These are phyloP conservation scores for Colletotrichum cordylinicola DNA, from an alignment of 2,329 filamentous ascomycete genomes.

Conservation along the genomic window DNA sequence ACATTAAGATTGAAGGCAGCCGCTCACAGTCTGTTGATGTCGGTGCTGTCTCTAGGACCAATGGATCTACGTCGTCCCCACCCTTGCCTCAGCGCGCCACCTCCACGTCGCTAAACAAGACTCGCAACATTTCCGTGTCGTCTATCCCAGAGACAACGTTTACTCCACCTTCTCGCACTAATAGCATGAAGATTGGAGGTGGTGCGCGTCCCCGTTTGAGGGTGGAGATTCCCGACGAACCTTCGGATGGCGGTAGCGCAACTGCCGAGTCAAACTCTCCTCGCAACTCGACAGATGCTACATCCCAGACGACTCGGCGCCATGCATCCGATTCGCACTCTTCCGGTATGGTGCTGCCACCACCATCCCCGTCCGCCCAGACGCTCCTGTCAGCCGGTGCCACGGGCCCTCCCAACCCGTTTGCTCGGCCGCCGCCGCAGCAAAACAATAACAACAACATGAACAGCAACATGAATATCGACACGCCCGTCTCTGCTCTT, in stretches of 20 bases:
- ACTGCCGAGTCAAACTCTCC: constrained; percentile 75
- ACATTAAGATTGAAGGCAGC: constrained; percentile 32
- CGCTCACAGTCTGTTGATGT: constrained; percentile 72
- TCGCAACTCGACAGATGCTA: constrained; percentile 63
- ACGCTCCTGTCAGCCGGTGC: constrained; percentile 89
- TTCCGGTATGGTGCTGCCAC: constrained; percentile 78
- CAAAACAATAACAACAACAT: constrained; percentile 63
- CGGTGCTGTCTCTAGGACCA: constrained; percentile 55
- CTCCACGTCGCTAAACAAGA: constrained; percentile 53
- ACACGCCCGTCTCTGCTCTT: constrained; percentile 88
- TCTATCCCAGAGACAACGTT: constrained; percentile 70
- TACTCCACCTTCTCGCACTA: constrained; percentile 77
- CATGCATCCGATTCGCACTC: constrained; percentile 60
- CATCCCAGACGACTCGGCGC: constrained; percentile 59
- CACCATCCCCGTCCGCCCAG: constrained; percentile 88
- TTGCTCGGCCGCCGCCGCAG: constrained; percentile 84
- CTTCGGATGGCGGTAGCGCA: constrained; percentile 76
- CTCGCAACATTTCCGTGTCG: constrained; percentile 59
- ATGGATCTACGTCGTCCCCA: constrained; percentile 59
- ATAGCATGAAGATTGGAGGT: constrained; percentile 71
- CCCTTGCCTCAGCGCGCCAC: constrained; percentile 56
- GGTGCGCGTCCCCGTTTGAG: constrained; percentile 83
- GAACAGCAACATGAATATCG: constrained; percentile 53
- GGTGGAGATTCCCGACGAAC: constrained; percentile 93
- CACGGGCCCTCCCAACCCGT: constrained; percentile 91